These are phyloP conservation scores for Lodderomyces jiufengensis DNA, from an alignment of 1,139 yeast species.

Conservation along the genomic window DNA sequence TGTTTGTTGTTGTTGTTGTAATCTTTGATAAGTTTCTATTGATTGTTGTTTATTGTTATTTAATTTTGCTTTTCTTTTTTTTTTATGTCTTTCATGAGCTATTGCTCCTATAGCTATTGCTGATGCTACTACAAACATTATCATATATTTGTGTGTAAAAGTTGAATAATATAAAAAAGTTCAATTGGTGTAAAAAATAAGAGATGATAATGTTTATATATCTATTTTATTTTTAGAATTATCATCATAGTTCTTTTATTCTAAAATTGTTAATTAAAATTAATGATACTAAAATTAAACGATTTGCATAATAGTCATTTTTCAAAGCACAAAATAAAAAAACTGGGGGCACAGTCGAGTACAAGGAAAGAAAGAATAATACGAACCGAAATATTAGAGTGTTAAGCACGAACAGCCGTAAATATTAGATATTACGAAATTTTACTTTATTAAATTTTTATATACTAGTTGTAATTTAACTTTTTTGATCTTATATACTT, in stretches of 20 bases:
- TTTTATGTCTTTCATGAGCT: conserved; percentile 2
- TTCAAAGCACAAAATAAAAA: too few relatives aligned
- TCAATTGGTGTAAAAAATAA: neutral
- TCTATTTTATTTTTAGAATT: neutral
- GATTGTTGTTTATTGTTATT: neutral
- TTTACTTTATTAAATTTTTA: too few relatives aligned
- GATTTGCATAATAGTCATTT: too few relatives aligned
- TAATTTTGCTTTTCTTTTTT: conserved; percentile 3
- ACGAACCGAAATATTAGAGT: neutral
- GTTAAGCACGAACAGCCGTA: neutral
- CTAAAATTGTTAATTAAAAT: too few relatives aligned
- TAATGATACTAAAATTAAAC: too few relatives aligned
- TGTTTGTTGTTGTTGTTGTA: neutral
- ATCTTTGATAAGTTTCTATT: conserved; percentile 1
- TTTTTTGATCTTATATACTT: neutral
- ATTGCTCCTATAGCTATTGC: conserved; percentile 4
- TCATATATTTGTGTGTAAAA: neutral
- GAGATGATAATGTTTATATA: neutral
- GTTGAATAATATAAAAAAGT: neutral
- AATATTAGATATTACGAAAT: too few relatives aligned
- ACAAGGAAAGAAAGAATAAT: too few relatives aligned
- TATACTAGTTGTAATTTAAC: neutral
- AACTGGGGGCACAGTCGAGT: too few relatives aligned
- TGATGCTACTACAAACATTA: conserved; percentile 1
- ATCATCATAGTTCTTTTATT: neutral